These are phyloP conservation scores for Nyssa sinensis DNA, from an alignment of 148 eudicot species.

Conservation along the genomic window DNA sequence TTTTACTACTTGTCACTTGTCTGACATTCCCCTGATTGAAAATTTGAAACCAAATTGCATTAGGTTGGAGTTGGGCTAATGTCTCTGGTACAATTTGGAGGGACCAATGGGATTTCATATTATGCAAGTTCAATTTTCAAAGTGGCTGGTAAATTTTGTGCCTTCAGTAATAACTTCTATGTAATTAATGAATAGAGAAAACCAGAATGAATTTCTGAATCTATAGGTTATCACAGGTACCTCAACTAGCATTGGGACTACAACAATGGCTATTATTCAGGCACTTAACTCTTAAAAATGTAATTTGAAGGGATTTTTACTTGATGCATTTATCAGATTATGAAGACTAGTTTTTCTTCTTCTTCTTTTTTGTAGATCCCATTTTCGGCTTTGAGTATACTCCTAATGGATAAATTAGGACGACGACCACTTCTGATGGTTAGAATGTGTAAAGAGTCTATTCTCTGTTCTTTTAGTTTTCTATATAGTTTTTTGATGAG, in stretches of 20 bases:
- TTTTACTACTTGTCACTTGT: not conserved
- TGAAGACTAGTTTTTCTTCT: too few relatives aligned
- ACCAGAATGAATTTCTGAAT: not conserved
- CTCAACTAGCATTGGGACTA: not conserved
- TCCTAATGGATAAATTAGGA: not conserved
- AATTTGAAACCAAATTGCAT: too few relatives aligned
- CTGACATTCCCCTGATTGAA: too few relatives aligned
- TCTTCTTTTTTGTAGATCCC: not conserved
- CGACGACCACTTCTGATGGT: not conserved
- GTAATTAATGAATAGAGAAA: not conserved
- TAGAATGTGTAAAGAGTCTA: not conserved
- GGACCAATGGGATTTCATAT: not conserved
- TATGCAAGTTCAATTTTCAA: constrained; percentile 9
- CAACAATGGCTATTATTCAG: not conserved
- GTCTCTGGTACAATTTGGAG: not conserved
- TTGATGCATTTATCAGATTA: not conserved
- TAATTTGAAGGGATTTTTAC: not conserved
- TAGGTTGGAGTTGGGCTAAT: constrained; percentile 9
- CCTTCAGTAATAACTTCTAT: not conserved
- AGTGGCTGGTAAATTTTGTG: not conserved
- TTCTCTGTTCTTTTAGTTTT: not conserved
- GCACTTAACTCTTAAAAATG: not conserved
- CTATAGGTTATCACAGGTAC: not conserved
- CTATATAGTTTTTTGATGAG: not conserved
- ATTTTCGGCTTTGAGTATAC: not conserved